These are phyloP conservation scores for Tuber magnatum DNA, from an alignment of 495 filamentous ascomycete species.

Conservation along the genomic window DNA sequence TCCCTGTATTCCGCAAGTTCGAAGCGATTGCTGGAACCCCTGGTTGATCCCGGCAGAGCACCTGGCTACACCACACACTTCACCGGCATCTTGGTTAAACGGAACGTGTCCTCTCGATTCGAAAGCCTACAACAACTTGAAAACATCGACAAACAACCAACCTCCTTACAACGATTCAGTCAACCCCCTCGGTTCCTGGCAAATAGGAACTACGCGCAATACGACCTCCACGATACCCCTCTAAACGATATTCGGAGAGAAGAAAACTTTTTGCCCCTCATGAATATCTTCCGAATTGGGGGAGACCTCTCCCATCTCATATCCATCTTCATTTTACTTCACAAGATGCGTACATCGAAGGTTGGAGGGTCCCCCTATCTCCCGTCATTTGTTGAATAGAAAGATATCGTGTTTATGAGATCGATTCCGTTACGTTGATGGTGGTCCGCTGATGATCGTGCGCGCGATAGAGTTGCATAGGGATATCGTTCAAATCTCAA, in stretches of 20 bases:
- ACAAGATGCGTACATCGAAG: constrained; percentile 88
- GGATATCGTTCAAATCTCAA: constrained; percentile 97
- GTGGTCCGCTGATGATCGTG: not conserved
- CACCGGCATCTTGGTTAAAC: constrained; percentile 20
- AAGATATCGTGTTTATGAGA: not conserved
- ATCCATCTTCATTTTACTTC: constrained; percentile 87
- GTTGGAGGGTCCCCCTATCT: constrained; percentile 44
- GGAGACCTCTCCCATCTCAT: constrained; percentile 84
- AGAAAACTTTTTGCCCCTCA: constrained; percentile 27
- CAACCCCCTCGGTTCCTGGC: constrained; percentile 1
- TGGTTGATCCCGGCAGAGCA: not conserved
- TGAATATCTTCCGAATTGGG: constrained; percentile 36
- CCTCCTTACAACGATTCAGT: constrained; percentile 23
- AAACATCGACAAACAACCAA: constrained; percentile 31
- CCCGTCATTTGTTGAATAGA: not conserved
- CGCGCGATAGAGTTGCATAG: constrained; percentile 72
- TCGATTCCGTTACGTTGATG: not conserved
- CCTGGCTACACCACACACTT: not conserved
- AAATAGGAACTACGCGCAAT: constrained; percentile 18
- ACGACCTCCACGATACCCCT: constrained; percentile 27
- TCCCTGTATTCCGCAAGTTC: not conserved
- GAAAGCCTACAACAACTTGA: constrained; percentile 21
- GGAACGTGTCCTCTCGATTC: constrained; percentile 37
- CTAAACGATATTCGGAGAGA: constrained; percentile 17
- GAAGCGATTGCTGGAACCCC: not conserved